These are phyloP conservation scores for Bruguiera hainesii DNA, from an alignment of 441 rosid genomes.

Conservation along the genomic window DNA sequence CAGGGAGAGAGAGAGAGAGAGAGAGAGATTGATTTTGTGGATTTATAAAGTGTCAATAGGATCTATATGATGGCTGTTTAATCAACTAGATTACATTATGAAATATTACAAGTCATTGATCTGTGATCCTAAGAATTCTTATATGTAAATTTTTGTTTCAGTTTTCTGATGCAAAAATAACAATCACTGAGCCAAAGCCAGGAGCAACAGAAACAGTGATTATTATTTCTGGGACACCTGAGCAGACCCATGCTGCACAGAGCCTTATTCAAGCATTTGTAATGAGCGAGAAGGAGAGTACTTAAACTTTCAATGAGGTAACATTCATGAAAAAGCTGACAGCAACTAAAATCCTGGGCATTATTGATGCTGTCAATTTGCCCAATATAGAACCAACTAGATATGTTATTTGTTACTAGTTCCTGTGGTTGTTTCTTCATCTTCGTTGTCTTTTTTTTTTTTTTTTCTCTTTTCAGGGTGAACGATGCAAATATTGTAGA, in stretches of 20 bases:
- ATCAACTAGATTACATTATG: neutral
- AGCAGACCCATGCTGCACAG: slow-evolving; percentile 84
- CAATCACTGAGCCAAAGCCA: slow-evolving; percentile 53
- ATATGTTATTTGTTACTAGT: neutral
- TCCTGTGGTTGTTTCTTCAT: neutral
- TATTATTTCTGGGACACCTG: slow-evolving; percentile 81
- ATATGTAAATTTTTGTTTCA: slow-evolving; percentile 19
- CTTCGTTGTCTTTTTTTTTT: neutral
- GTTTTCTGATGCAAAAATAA: slow-evolving; percentile 76
- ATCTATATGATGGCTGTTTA: neutral
- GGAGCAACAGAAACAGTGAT: slow-evolving; percentile 62
- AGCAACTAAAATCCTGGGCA: slow-evolving; percentile 5
- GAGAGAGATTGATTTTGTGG: neutral
- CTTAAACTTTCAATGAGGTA: slow-evolving; percentile 32
- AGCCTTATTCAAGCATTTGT: slow-evolving; percentile 85
- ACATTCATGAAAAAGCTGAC: neutral
- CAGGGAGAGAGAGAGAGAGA: neutral
- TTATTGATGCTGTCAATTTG: neutral
- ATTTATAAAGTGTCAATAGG: neutral
- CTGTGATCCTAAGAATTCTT: slow-evolving; percentile 6
- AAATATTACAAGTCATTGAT: neutral
- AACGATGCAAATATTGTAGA: slow-evolving; percentile 10
- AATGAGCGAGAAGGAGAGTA: slow-evolving; percentile 54
- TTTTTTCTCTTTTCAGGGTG: neutral
- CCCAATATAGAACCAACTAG: neutral